Evolutionary conservation across 331 rosid species (phyloP), one percentile per base, ranked within the genome.

Genomic region (Rosa hybrid): DNA sequence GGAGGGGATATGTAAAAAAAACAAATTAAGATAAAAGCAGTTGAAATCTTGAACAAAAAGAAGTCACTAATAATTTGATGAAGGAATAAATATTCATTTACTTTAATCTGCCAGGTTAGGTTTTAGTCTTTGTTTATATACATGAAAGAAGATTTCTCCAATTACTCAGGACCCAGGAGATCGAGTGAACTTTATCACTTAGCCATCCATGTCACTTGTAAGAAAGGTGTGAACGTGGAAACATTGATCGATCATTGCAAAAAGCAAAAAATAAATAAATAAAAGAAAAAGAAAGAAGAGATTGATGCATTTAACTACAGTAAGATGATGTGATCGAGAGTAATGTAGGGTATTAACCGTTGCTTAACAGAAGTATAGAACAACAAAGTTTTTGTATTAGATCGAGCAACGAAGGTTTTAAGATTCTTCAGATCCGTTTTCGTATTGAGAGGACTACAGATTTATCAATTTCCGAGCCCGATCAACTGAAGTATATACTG

Each of bases 91-190:
- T 12, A 62, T 50, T 20, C 63, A 34, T 20, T 21, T 16, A 44
- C 45, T 39, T 34, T 3, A 57, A 41, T 60, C 76, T 20, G 51
- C 56, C 16, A 6, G 23, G 44, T 27, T 76, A 45, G 7, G 63
- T 48, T 18, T 8, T 27, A 25, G 72, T 76, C 72, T 62, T 76
- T 76, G 17, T 75, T 76, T 41, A 45, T 25, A 45, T 53, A 65
- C 4, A 30, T 34, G 71, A 8, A 34, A 16, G 20, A 12, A 65
- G 71, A 65, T 34, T 65, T 14, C 46, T 65, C 4, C 71, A 14
- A 30, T 12, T 2, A 64, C n/a, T 48, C 41, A 23, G 38, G 21
- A 53, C 59, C 59, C 59, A 53, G 74, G 23, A 54, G 60, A 17
- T 51, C 57, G n/a, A 16, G 57, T 13, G 7, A 17, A 51, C 18